A percentile compares a stretch with the other conserved stretches of the same genome.
Conservation (phyloP, 495 filamentous ascomycete genomes). For the Aspergillus saccharolyticus region DNA sequence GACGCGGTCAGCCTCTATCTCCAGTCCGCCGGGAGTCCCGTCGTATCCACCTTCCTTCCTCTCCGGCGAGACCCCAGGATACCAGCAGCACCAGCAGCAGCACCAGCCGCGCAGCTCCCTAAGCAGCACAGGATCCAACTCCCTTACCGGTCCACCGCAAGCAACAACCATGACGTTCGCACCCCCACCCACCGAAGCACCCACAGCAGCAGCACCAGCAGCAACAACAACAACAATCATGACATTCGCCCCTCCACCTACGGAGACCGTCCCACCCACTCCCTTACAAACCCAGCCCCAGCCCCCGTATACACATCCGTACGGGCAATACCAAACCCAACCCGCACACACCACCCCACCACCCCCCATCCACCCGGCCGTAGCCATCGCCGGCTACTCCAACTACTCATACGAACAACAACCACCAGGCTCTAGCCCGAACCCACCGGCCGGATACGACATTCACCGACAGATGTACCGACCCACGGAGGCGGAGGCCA, state of each 20-base stretch:
- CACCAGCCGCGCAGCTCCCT: not conserved
- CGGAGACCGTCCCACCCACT: conserved; percentile 5
- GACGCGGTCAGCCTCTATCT: conserved; percentile 19
- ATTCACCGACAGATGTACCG: conserved; percentile 75
- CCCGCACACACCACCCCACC: conserved; percentile 11
- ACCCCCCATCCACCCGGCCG: conserved; percentile 13
- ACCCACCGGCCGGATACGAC: conserved; percentile 44
- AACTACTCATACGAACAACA: conserved; percentile 50
- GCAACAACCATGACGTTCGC: conserved; percentile 36
- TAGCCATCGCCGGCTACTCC: conserved; percentile 47
- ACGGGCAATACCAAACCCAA: conserved; percentile 10
- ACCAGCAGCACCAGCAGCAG: conserved; percentile 15
- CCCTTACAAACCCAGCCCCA: not conserved
- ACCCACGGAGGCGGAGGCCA: conserved; percentile 62
- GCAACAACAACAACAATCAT: not conserved
- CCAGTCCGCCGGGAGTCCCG: conserved; percentile 25
- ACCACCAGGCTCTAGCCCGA: conserved; percentile 27
- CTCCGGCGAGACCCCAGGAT: conserved; percentile 7
- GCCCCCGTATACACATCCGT: not conserved
- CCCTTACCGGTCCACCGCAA: not conserved
- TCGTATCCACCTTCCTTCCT: conserved; percentile 34
- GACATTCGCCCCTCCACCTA: conserved; percentile 29
- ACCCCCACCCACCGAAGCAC: conserved; percentile 44
- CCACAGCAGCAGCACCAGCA: conserved; percentile 7
- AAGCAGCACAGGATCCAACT: not conserved